Evolutionary conservation across 805 yeast species (phyloP), one percentile per base, ranked within the genome.

Genomic region (Sporopachydermia lactativora): DNA sequence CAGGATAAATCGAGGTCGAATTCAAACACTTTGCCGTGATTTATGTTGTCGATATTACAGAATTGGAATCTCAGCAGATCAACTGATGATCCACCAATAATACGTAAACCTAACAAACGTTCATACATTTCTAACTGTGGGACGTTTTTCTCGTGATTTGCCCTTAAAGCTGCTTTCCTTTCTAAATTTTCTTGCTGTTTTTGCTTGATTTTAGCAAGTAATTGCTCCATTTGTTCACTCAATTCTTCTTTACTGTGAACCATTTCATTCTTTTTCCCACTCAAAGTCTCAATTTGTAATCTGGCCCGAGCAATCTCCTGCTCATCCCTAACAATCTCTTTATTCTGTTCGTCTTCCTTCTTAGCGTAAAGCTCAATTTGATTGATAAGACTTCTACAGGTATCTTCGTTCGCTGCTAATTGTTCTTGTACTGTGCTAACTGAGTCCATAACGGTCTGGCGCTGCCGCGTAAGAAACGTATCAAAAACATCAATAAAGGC

Each of bases 121-220:
- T 73, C 78, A 46, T 62, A 71, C 35, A 64, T 57, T 13, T 58
- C 39, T 18, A 69, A 56, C 47, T 73, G 78, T 0, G 69, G 70
- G 13, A 57, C 51, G 41, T 71, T 73, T 35, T 57, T 58, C 34
- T n/a, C 13, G n/a, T 24, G 31, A 24, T 24, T 24, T n/a, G 31
- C n/a, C 13, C n/a, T 24, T n/a, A 24, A n/a, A 8, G 8, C 13
- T 8, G 8, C n/a, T 24, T n/a, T 24, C 31, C n/a, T 24, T 8
- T 24, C n/a, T 8, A 8, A 8, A n/a, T 24, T 24, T 8, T 8
- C n/a, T 24, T 24, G 13, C n/a, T 24, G 31, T n/a, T 24, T 8
- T 24, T 24, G 31, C 31, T 24, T 24, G n/a, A 24, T 24, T 24
- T 24, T 24, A n/a, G 8, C n/a, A n/a, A 24, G 8, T n/a, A 24